These are phyloP conservation scores for Trifolium subterraneum DNA, from an alignment of 306 rosid genomes.

Conservation along the genomic window DNA sequence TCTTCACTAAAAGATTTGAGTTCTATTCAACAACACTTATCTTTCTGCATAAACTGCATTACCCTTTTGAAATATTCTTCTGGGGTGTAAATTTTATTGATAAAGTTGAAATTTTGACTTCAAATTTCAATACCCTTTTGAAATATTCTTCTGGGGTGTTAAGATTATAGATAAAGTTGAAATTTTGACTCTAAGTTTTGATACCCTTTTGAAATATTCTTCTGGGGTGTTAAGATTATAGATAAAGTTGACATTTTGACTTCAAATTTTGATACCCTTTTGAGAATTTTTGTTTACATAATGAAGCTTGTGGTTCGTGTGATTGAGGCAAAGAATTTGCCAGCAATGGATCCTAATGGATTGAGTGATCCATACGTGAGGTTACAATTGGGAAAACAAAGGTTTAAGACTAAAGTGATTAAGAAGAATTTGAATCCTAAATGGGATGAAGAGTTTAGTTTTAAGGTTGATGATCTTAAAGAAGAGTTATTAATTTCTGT, in stretches of 20 bases:
- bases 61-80: conserved; percentile 36
- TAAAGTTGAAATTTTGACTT: conserved; percentile 12
- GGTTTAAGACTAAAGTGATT: conserved; percentile 77
- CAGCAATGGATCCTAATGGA: conserved; percentile 86
- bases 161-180: conserved; percentile 38
- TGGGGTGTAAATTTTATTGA: neutral
- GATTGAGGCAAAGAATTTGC: conserved; percentile 85
- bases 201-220: neutral
- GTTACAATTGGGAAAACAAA: conserved; percentile 89
- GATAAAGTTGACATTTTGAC: conserved; percentile 42
- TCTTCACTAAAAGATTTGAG: conserved; percentile 17
- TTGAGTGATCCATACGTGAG: conserved; percentile 92
- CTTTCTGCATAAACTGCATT: conserved; percentile 35
- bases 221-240: neutral
- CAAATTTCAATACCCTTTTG: neutral
- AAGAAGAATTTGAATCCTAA: conserved; percentile 85
- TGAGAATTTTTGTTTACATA: neutral
- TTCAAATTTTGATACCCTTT: conserved; percentile 12
- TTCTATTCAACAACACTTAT: neutral
- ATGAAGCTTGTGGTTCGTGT: conserved; percentile 92
- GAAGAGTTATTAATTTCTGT: conserved; percentile 75
- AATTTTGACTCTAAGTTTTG: conserved; percentile 29
- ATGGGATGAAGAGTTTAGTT: conserved; percentile 88
- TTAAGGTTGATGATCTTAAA: conserved; percentile 80
- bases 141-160: conserved; percentile 37